Conservation (phyloP, 2,329 filamentous ascomycete species). For the Alternaria panax region DNA sequence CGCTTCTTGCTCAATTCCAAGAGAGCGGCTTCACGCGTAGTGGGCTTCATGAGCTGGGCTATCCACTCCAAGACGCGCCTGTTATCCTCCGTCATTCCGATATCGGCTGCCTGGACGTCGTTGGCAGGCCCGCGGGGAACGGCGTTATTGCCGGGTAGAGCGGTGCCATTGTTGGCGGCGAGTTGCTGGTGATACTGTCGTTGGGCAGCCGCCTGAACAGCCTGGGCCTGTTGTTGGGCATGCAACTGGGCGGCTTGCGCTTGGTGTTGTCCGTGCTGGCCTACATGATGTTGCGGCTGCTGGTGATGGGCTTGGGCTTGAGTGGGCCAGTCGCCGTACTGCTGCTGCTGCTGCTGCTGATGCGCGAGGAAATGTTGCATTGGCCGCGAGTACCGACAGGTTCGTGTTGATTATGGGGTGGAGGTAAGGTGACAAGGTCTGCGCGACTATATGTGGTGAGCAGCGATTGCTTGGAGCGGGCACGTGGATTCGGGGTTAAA, state of each 20-base stretch:
- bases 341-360: slow-evolving; percentile 71
- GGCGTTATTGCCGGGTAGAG: slow-evolving; percentile 46
- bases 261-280: slow-evolving; percentile 50
- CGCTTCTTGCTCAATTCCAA: slow-evolving; percentile 98
- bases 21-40: slow-evolving; percentile 86
- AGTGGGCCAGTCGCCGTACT: slow-evolving; percentile 56
- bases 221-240: slow-evolving; percentile 47
- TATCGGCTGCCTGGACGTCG: slow-evolving; percentile 49
- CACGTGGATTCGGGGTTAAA: slow-evolving; percentile 16
- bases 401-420: slow-evolving; percentile 17
- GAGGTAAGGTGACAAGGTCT: slow-evolving; percentile 9
- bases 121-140: slow-evolving; percentile 49
- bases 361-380: slow-evolving; percentile 69
- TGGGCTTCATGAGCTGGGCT: slow-evolving; percentile 86
- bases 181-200: slow-evolving; percentile 75
- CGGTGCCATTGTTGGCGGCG: slow-evolving; percentile 68
- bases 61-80: slow-evolving; percentile 92
- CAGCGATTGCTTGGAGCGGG: slow-evolving; percentile 16
- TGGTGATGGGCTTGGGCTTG: slow-evolving; percentile 51
- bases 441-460: slow-evolving; percentile 11
- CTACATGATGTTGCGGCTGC: slow-evolving; percentile 51
- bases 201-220: slow-evolving; percentile 57
- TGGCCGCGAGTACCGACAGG: slow-evolving; percentile 40
- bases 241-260: slow-evolving; percentile 59
- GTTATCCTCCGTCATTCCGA: slow-evolving; percentile 83